Percentiles rank a stretch among this genome's conserved stretches.
These are phyloP conservation scores for Brassica rapa DNA, from an alignment of 345 rosid genomes.

Conservation along the genomic window DNA sequence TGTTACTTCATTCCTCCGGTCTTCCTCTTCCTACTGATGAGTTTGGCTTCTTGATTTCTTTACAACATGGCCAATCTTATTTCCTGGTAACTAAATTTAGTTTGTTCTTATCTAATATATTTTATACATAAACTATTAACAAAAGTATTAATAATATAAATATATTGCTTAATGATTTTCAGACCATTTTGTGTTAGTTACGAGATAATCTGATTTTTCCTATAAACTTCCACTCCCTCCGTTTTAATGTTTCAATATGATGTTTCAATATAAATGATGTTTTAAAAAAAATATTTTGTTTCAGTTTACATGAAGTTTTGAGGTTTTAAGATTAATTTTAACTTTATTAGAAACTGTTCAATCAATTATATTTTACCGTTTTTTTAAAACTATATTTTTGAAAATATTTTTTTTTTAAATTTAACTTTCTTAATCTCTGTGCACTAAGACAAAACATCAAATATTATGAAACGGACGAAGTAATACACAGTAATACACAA, in stretches of 20 bases:
- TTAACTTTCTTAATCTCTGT: no score
- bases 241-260: no score
- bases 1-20: slow-evolving; percentile 80
- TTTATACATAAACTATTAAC: neutral
- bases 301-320: no score
- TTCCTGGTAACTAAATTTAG: slow-evolving; percentile 63
- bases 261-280: no score
- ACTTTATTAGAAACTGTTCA: no score
- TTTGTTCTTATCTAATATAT: neutral
- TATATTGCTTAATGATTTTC: neutral
- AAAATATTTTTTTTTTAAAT: no score
- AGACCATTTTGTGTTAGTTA: neutral
- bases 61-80: slow-evolving; percentile 89
- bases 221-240: neutral
- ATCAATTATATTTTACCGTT: no score
- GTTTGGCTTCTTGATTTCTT: slow-evolving; percentile 64
- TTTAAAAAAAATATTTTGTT: no score
- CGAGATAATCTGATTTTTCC: neutral
- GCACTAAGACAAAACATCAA: no score
- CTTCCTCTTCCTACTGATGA: slow-evolving; percentile 70
- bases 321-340: no score
- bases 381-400: no score
- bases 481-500: neutral
- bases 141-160: neutral
- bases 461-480: no score